These are phyloP conservation scores for Amauroascus niger DNA, from an alignment of 2,329 filamentous ascomycete genomes.

Conservation along the genomic window DNA sequence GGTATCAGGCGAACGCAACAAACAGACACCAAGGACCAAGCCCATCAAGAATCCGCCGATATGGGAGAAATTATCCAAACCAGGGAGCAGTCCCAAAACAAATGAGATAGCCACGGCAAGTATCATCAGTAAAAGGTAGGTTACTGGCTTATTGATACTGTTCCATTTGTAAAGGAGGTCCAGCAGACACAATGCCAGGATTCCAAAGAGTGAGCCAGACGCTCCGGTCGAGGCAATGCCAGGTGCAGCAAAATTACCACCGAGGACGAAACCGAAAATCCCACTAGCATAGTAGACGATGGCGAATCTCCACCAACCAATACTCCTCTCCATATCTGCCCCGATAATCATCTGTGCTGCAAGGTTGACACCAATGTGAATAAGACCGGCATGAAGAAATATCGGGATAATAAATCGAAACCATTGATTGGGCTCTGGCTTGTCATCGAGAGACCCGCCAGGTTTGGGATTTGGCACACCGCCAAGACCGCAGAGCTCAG, in stretches of 20 bases:
- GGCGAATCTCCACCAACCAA: constrained; percentile 78
- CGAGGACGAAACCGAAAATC: constrained; percentile 92
- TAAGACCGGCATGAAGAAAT: constrained; percentile 84
- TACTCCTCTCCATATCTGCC: constrained; percentile 82
- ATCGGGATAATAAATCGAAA: constrained; percentile 93
- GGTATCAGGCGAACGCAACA: constrained; percentile 78
- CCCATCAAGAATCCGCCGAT: constrained; percentile 95
- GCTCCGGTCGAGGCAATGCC: constrained; percentile 78
- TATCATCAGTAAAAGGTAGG: constrained; percentile 78
- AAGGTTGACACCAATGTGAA: constrained; percentile 95
- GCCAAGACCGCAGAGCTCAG: constrained; percentile 72
- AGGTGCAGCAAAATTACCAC: constrained; percentile 81
- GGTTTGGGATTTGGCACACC: constrained; percentile 58
- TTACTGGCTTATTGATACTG: constrained; percentile 63
- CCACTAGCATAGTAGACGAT: constrained; percentile 84
- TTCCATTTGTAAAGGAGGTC: constrained; percentile 91
- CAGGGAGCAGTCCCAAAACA: constrained; percentile 80
- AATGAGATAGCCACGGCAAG: constrained; percentile 84
- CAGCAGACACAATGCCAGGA: constrained; percentile 77
- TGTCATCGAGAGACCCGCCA: constrained; percentile 43
- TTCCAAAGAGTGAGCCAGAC: constrained; percentile 82
- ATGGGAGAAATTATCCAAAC: constrained; percentile 93
- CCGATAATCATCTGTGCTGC: constrained; percentile 82
- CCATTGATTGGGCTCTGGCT: constrained; percentile 78
- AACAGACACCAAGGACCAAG: constrained; percentile 70